Percentiles rank a stretch among this genome's conserved stretches.
phyloP scores from a whole-genome alignment of 108 stramenopile species.

The Discostella pseudostelligera region DNA sequence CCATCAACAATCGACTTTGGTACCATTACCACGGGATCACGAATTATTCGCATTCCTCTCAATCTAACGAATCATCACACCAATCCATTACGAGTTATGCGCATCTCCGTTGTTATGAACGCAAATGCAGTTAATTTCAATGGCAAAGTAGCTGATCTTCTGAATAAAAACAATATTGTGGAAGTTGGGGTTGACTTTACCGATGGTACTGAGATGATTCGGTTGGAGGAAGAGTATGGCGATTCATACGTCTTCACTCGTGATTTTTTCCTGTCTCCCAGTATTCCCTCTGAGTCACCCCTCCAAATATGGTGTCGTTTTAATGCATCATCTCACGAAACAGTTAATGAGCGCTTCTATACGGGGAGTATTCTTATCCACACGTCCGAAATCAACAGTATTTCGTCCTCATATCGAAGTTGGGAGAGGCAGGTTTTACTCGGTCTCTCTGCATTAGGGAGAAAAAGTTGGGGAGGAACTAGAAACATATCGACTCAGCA shows the following conservation, averaged over 20 bases:
- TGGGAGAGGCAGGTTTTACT: slow-evolving; percentile 29
- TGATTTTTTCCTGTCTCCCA: slow-evolving; percentile 18
- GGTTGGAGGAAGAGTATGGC: slow-evolving; percentile 1
- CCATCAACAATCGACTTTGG: slow-evolving; percentile 50
- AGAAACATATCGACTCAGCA: neutral
- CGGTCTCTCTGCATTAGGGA: slow-evolving; percentile 5
- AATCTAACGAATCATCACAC: slow-evolving; percentile 41
- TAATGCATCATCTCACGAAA: slow-evolving; percentile 8
- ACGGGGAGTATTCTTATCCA: slow-evolving; percentile 32
- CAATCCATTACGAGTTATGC: slow-evolving; percentile 40
- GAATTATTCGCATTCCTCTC: slow-evolving; percentile 24
- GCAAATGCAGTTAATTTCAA: slow-evolving; percentile 9
- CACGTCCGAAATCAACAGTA: neutral
- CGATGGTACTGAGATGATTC: slow-evolving; percentile 22
- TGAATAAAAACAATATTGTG: slow-evolving; percentile 18
- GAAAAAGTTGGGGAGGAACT: neutral
- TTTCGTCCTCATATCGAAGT: neutral
- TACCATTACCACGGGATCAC: slow-evolving; percentile 43
- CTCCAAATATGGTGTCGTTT: slow-evolving; percentile 36
- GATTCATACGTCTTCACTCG: slow-evolving; percentile 17
- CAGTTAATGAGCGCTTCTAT: slow-evolving; percentile 23
- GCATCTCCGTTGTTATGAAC: slow-evolving; percentile 37
- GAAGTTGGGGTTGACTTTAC: slow-evolving; percentile 38
- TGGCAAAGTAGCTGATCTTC: slow-evolving; percentile 2
- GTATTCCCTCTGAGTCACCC: slow-evolving; percentile 10